Base-by-base conservation (phyloP, 2,329 filamentous ascomycete species). In the Lomentospora prolificans region DNA sequence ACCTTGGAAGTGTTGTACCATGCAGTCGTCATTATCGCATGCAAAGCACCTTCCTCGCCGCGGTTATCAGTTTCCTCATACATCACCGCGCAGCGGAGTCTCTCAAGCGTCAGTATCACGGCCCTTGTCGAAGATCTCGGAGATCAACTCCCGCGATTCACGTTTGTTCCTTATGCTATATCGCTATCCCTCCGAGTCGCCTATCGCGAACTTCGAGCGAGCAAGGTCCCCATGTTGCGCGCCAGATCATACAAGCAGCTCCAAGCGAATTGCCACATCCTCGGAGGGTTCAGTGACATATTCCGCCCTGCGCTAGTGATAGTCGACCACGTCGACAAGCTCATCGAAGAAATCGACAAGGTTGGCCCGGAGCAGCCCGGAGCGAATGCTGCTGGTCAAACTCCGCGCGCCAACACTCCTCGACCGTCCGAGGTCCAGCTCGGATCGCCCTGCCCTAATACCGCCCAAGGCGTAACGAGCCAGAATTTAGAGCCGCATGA, bases 301-400 rank as follows among this genome's bases (percentile, higher is more conserved):
- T 56, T 30, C 19, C 33, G 55, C 12, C 55, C 55, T 3, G 55
- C 50, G 9, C 4, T 27, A 4, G 50, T 36, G 9, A 52, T 56
- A n/a, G 55, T 56, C 22, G 73, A 75, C 55, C 71, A 94, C 14
- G 71, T 94, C 60, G 70, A 77, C 41, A 77, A 77, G 46, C 75
- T 95, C 41, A 73, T 75, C 5, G 66, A 77, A 53, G 87, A 92
- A 65, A 70, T 90, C 1, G 69, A 79, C 53, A 82, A 61, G 76
- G 88, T 89, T 71, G 68, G 79, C 69, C 50, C 36, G 8, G 50
- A 24, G 8, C 46, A 30, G 31, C n/a, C 4, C 2, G 19, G 22
- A 9, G 14, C 51, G 51, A 12, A 48, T 25, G 4, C 24, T 1
- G 31, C 19, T 31, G 33, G 12, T 12, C 10, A 12, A 33, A 17